These are phyloP conservation scores for Mucor lusitanicus DNA, from an alignment of 371 early-diverging fungal species.

Conservation along the genomic window DNA sequence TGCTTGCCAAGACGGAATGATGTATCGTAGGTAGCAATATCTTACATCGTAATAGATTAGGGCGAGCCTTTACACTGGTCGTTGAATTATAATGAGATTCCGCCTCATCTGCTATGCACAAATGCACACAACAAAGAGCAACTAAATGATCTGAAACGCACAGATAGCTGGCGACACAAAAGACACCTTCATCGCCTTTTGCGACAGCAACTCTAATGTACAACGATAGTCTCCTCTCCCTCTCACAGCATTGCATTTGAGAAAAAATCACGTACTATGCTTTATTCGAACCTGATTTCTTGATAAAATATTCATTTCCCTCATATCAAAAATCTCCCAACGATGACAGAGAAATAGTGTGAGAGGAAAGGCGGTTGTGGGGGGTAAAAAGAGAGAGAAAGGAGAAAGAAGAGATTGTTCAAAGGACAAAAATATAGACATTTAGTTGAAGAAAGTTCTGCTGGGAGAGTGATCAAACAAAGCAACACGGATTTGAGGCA, in stretches of 20 bases:
- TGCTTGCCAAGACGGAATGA: no score
- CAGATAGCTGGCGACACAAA: no score
- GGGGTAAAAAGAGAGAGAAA: background rate
- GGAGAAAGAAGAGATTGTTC: background rate
- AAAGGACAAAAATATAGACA: background rate
- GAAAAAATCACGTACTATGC: background rate
- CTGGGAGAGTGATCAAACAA: constrained; percentile 90
- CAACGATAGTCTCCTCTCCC: no score
- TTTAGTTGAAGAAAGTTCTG: constrained; percentile 91
- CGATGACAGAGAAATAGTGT: background rate
- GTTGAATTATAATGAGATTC: no score
- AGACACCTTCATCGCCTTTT: no score
- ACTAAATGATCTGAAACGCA: no score
- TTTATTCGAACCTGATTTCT: background rate
- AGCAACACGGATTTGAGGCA: constrained; percentile 86
- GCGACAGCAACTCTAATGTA: no score
- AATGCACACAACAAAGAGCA: no score
- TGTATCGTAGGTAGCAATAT: no score
- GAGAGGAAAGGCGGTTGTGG: background rate
- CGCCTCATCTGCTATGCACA: no score
- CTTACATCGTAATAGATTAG: no score
- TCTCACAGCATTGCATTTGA: background rate
- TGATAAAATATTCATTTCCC: background rate
- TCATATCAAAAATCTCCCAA: background rate
- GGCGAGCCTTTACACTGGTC: no score